A percentile compares a stretch with the other conserved stretches of the same genome.
phyloP scores from a whole-genome alignment of 352 stramenopile genomes.

The Chrysophaeum taylorii region DNA sequence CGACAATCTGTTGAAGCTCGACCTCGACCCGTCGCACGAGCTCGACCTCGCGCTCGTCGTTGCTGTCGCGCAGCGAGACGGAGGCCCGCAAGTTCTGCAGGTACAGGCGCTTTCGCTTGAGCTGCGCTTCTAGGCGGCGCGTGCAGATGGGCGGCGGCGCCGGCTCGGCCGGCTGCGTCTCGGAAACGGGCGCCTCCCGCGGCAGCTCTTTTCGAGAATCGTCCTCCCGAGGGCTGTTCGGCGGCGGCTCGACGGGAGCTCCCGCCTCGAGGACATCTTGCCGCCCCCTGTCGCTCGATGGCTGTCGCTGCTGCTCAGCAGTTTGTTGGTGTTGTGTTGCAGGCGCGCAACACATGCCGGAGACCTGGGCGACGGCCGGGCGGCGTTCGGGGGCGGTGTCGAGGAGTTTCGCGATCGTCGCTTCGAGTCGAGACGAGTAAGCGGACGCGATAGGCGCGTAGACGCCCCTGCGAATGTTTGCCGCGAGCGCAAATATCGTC shows the following conservation, averaged over 20 bases:
- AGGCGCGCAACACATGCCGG: no score
- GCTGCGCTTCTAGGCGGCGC: neutral
- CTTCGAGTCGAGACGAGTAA: neutral
- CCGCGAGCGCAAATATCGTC: slow-evolving; percentile 19
- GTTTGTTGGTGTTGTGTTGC: no score
- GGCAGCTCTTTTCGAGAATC: no score
- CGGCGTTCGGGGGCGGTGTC: neutral
- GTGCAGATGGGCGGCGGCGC: neutral
- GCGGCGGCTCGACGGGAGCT: no score
- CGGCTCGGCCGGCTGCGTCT: neutral
- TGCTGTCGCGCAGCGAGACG: neutral
- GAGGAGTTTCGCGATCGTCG: neutral
- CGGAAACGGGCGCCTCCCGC: no score
- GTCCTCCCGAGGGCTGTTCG: no score
- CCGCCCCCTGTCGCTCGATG: no score
- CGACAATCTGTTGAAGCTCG: no score
- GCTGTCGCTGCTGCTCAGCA: no score
- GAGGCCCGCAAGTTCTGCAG: neutral
- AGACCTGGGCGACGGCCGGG: neutral
- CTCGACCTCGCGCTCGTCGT: no score
- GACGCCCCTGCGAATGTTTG: slow-evolving; percentile 18
- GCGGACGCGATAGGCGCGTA: slow-evolving; percentile 15
- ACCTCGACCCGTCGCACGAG: no score
- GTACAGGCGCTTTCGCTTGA: neutral
- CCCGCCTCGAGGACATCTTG: no score